These are phyloP conservation scores for Plasmodium adleri DNA, from an alignment of 169 alveolate genomes.

Conservation along the genomic window DNA sequence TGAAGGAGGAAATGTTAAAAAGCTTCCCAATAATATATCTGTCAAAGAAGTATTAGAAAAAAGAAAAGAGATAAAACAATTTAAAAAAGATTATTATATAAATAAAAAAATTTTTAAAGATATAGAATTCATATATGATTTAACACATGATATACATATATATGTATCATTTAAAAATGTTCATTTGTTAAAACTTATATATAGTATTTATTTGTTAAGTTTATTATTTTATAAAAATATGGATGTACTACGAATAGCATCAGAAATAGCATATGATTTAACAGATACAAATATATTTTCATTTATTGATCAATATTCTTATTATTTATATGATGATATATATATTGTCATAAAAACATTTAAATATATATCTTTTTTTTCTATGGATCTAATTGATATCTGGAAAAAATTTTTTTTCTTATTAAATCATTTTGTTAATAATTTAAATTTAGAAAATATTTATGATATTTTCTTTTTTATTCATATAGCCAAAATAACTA, in stretches of 20 bases:
- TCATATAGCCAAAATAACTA: constrained; percentile 19
- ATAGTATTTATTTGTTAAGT: constrained; percentile 49
- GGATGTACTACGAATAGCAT: constrained; percentile 34
- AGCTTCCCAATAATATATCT: too few species aligned
- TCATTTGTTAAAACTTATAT: constrained; percentile 30
- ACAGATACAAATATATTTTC: constrained; percentile 50
- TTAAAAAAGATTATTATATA: not conserved
- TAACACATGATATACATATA: constrained; percentile 51
- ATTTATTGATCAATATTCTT: constrained; percentile 48
- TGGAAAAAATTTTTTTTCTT: constrained; percentile 67
- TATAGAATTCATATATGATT: constrained; percentile 27
- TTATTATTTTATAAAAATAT: constrained; percentile 44
- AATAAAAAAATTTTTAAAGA: constrained; percentile 9
- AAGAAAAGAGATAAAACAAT: not conserved
- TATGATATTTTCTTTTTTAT: constrained; percentile 61
- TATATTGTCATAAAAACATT: constrained; percentile 44
- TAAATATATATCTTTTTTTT: constrained; percentile 56
- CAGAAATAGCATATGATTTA: constrained; percentile 24
- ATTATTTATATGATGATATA: constrained; percentile 51
- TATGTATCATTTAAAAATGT: constrained; percentile 36
- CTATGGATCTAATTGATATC: constrained; percentile 11
- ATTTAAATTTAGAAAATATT: constrained; percentile 40
- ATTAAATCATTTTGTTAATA: constrained; percentile 24
- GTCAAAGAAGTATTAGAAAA: not conserved
- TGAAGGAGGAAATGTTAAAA: not conserved